A percentile compares a stretch with the other conserved stretches of the same genome.
Conservation (phyloP, 805 yeast genomes). For the Hanseniaspora occidentalis region DNA sequence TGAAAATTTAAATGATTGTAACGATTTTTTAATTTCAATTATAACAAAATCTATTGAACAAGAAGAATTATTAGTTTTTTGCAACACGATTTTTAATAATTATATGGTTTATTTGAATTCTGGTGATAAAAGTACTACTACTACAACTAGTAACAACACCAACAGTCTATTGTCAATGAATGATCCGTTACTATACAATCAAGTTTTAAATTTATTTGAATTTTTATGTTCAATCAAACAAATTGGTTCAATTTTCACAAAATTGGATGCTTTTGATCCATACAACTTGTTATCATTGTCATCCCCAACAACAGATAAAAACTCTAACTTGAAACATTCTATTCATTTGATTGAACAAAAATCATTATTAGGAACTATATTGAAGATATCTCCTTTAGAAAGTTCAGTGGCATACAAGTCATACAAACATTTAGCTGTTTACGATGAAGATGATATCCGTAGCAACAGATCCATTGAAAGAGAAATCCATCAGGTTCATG, state of each 20-base stretch:
- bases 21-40: slow-evolving; percentile 44
- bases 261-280: slow-evolving; percentile 35
- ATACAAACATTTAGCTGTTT: slow-evolving; percentile 14
- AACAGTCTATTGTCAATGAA: too few species aligned
- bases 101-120: slow-evolving; percentile 19
- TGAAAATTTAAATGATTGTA: slow-evolving; percentile 17
- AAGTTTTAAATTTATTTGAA: slow-evolving; percentile 44
- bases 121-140: slow-evolving; percentile 13
- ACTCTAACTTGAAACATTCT: too few species aligned
- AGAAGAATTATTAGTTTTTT: slow-evolving; percentile 48
- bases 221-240: slow-evolving; percentile 44
- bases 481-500: slow-evolving; percentile 35
- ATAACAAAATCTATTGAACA: slow-evolving; percentile 51
- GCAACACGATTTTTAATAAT: slow-evolving; percentile 34
- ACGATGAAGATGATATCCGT: slow-evolving; percentile 5
- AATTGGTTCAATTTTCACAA: slow-evolving; percentile 48
- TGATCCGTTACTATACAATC: slow-evolving; percentile 35
- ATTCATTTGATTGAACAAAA: slow-evolving; percentile 30
- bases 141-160: too few species aligned
- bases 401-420: slow-evolving; percentile 38
- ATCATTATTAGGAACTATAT: slow-evolving; percentile 66
- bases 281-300: too few species aligned
- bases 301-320: too few species aligned
- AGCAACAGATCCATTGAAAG: slow-evolving; percentile 12
- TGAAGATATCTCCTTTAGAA: slow-evolving; percentile 62